Conservation (phyloP, 352 stramenopile genomes). For the Globisporangium splendens region DNA sequence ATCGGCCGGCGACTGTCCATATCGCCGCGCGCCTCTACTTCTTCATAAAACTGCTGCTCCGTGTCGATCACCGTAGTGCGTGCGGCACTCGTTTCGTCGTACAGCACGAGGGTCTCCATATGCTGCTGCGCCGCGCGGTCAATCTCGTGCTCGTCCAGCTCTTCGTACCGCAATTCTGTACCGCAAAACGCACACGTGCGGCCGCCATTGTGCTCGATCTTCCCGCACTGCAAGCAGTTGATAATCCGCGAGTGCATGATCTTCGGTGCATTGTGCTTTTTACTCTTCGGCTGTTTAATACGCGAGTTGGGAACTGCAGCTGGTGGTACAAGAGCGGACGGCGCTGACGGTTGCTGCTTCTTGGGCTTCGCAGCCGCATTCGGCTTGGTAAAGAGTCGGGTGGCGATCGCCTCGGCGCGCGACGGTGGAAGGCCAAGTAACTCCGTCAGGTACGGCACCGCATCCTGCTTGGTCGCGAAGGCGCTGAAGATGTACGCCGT, state of each 20-base stretch:
- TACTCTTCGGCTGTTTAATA: conserved; percentile 41
- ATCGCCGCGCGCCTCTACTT: conserved; percentile 10
- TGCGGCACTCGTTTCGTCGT: conserved; percentile 38
- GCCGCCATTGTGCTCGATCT: conserved; percentile 60
- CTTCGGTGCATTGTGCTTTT: conserved; percentile 33
- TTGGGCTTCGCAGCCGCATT: not conserved
- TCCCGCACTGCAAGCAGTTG: conserved; percentile 68
- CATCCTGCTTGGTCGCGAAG: conserved; percentile 46
- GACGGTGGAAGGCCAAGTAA: conserved; percentile 48
- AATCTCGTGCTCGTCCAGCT: conserved; percentile 27
- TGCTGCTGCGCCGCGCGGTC: conserved; percentile 36
- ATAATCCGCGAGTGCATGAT: conserved; percentile 56
- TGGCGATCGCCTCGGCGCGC: conserved; percentile 46
- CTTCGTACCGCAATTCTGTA: conserved; percentile 52
- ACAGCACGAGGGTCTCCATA: conserved; percentile 52
- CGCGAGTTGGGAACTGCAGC: conserved; percentile 40
- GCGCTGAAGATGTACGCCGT: conserved; percentile 42
- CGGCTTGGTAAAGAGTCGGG: conserved; percentile 33
- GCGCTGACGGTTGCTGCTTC: not conserved
- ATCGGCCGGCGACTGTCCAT: conserved; percentile 22
- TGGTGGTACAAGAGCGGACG: conserved; percentile 31
- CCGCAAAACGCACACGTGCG: conserved; percentile 56
- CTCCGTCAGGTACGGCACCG: conserved; percentile 59
- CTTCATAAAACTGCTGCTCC: conserved; percentile 38
- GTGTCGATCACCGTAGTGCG: conserved; percentile 47